phyloP scores from a whole-genome alignment of 2,329 filamentous ascomycete species.

The Sporothrix humicola region DNA sequence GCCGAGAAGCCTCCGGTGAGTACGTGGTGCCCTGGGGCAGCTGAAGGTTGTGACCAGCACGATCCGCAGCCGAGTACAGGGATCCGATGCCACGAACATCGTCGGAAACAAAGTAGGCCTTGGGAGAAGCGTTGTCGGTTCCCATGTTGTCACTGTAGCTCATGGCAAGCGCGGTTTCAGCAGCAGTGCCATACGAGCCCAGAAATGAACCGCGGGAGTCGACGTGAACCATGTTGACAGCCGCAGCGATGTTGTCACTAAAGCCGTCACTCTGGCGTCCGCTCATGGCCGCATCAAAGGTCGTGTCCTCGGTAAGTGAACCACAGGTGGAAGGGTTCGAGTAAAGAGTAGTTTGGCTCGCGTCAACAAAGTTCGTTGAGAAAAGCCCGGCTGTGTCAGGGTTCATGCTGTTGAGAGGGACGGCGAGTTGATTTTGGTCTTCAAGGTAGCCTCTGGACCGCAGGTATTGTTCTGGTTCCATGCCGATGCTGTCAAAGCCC shows the following conservation, averaged over 20 bases:
- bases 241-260: slow-evolving; percentile 41
- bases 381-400: background rate
- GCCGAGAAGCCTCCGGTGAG: slow-evolving; percentile 39
- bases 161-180: background rate
- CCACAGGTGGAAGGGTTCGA: slow-evolving; percentile 44
- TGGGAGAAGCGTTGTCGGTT: background rate
- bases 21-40: background rate
- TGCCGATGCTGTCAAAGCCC: slow-evolving; percentile 31
- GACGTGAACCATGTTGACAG: slow-evolving; percentile 43
- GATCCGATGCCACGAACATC: slow-evolving; percentile 49
- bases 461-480: slow-evolving; percentile 35
- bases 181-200: background rate
- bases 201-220: slow-evolving; percentile 45
- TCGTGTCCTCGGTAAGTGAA: slow-evolving; percentile 47
- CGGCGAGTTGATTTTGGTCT: slow-evolving; percentile 31
- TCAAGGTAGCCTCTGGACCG: slow-evolving; percentile 1
- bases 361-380: background rate
- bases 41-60: background rate
- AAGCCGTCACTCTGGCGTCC: slow-evolving; percentile 44
- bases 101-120: slow-evolving; percentile 34
- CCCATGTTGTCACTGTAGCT: slow-evolving; percentile 4
- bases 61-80: slow-evolving; percentile 41
- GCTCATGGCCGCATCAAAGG: slow-evolving; percentile 45
- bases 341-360: background rate
- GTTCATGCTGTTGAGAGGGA: slow-evolving; percentile 26